These are phyloP conservation scores for Glaciozyma martinii DNA, from an alignment of 768 basidiomycete genomes.

Conservation along the genomic window DNA sequence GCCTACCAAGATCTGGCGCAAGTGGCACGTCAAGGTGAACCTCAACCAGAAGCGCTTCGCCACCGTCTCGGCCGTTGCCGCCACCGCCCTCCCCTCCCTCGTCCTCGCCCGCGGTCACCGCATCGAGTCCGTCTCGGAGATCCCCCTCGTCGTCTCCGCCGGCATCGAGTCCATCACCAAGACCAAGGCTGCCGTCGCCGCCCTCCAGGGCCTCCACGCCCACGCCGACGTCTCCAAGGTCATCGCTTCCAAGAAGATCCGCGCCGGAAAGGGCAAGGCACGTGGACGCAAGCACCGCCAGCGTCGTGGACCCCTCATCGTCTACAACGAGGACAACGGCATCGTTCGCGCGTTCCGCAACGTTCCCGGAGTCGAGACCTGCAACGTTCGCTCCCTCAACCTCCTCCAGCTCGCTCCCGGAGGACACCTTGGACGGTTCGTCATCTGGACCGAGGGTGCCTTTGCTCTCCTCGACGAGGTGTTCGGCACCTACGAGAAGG, in stretches of 20 bases:
- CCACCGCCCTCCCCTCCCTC: slow-evolving; percentile 92
- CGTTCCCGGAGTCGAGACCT: slow-evolving; percentile 93
- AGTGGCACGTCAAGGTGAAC: slow-evolving; percentile 99
- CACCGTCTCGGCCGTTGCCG: slow-evolving; percentile 92
- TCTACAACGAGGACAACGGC: slow-evolving; percentile 95
- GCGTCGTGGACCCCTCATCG: slow-evolving; percentile 91
- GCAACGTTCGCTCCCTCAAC: slow-evolving; percentile 87
- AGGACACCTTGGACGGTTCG: slow-evolving; percentile 96
- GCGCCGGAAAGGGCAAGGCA: slow-evolving; percentile 94
- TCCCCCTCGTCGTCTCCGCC: slow-evolving; percentile 80
- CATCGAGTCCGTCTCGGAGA: slow-evolving; percentile 93
- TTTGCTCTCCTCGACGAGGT: slow-evolving; percentile 87
- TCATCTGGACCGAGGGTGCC: slow-evolving; percentile 97
- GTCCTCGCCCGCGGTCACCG: slow-evolving; percentile 98
- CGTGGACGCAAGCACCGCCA: slow-evolving; percentile 94
- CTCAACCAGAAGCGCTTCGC: slow-evolving; percentile 98
- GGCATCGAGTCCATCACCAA: slow-evolving; percentile 78
- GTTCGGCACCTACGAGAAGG: slow-evolving; percentile 88
- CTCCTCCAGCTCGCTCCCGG: slow-evolving; percentile 98
- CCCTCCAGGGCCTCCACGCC: slow-evolving; percentile 81
- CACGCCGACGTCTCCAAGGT: slow-evolving; percentile 92
- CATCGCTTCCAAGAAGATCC: slow-evolving; percentile 90
- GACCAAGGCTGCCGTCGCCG: slow-evolving; percentile 92
- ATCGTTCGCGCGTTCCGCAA: slow-evolving; percentile 99
- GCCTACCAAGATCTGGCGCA: slow-evolving; percentile 98